Conservation (phyloP, 1,139 yeast genomes). For the Schizosaccharomyces versatilis region DNA sequence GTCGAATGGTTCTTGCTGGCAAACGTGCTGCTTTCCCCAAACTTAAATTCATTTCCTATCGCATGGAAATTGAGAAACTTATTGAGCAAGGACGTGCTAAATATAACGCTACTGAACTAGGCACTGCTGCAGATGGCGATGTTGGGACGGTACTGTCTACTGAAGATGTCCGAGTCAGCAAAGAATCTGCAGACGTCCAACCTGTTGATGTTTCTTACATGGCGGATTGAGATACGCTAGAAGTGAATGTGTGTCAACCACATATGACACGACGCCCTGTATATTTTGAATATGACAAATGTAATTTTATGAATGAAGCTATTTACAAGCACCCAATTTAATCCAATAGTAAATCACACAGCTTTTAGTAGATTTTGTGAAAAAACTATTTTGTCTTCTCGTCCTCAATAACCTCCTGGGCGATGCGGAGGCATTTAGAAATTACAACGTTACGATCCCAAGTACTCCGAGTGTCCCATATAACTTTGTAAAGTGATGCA, state of each 20-base stretch:
- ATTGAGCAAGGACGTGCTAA: slow-evolving; percentile 24
- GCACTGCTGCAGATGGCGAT: background rate
- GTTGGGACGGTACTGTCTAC: background rate
- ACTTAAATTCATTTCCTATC: slow-evolving; percentile 38
- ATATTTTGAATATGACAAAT: too few species aligned
- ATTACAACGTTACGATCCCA: slow-evolving; percentile 33
- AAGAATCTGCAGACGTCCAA: background rate
- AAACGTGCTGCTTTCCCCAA: slow-evolving; percentile 48
- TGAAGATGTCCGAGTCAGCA: background rate
- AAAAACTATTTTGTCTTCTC: background rate
- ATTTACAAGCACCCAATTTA: too few species aligned
- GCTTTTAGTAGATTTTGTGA: too few species aligned
- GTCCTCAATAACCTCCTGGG: background rate
- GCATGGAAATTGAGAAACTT: slow-evolving; percentile 41
- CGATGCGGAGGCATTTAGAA: background rate
- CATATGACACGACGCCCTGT: too few species aligned
- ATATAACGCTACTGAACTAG: background rate
- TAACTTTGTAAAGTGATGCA: slow-evolving; percentile 48
- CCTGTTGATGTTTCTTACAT: background rate
- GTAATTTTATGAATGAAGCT: too few species aligned
- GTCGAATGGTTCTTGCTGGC: slow-evolving; percentile 37
- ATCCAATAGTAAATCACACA: too few species aligned
- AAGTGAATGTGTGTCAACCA: too few species aligned
- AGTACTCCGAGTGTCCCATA: slow-evolving; percentile 45
- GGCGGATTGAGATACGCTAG: background rate